Conservation (phyloP, 192 early-diverging fungal genomes). For the Mortierella claussenii region DNA sequence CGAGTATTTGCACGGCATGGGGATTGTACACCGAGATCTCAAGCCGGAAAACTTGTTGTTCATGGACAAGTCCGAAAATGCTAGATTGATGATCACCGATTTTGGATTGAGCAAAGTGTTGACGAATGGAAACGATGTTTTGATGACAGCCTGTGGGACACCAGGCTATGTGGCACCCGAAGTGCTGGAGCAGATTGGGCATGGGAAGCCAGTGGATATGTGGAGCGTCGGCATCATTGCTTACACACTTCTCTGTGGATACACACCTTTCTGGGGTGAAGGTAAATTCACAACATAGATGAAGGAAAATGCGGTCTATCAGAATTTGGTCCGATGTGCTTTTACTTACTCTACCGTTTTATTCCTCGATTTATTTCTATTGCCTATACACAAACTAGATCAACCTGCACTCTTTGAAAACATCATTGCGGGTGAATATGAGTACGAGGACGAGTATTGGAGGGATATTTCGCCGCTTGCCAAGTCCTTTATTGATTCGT, state of each 20-base stretch:
- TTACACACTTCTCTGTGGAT: slow-evolving; percentile 85
- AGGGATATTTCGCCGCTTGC: slow-evolving; percentile 82
- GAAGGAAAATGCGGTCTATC: slow-evolving; percentile 29
- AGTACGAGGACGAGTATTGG: slow-evolving; percentile 82
- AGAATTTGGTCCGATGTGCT: slow-evolving; percentile 54
- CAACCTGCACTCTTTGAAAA: slow-evolving; percentile 70
- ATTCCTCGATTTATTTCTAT: background rate
- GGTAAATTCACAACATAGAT: slow-evolving; percentile 6
- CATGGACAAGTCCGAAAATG: slow-evolving; percentile 60
- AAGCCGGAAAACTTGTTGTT: slow-evolving; percentile 94
- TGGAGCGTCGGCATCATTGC: slow-evolving; percentile 96
- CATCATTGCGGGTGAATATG: slow-evolving; percentile 75
- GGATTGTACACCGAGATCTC: slow-evolving; percentile 87
- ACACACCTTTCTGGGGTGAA: slow-evolving; percentile 77
- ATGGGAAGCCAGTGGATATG: slow-evolving; percentile 94
- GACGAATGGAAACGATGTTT: slow-evolving; percentile 76
- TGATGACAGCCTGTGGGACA: slow-evolving; percentile 91
- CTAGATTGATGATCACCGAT: slow-evolving; percentile 87
- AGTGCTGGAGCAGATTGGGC: slow-evolving; percentile 83
- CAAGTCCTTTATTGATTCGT: slow-evolving; percentile 77
- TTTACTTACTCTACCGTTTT: background rate
- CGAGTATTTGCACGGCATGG: slow-evolving; percentile 86
- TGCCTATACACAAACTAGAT: slow-evolving; percentile 46
- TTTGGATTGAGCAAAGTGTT: slow-evolving; percentile 87
- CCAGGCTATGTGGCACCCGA: slow-evolving; percentile 92